phyloP scores from a whole-genome alignment of 2,329 filamentous ascomycete genomes.

The Colletotrichum cereale region DNA sequence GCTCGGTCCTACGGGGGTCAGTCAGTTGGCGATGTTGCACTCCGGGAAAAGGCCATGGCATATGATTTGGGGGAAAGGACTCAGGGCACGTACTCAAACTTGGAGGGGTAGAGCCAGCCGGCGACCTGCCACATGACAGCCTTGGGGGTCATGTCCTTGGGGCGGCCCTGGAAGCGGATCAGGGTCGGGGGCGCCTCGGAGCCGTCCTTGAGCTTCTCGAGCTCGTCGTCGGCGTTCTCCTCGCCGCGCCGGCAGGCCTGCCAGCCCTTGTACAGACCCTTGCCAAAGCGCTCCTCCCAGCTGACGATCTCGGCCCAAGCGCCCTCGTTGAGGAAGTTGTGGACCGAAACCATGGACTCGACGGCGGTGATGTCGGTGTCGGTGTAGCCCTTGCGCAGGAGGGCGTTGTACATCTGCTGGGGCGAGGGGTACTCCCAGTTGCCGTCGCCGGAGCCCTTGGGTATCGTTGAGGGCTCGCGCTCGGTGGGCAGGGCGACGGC shows the following conservation, averaged over 20 bases:
- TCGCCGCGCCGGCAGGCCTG: slow-evolving; percentile 81
- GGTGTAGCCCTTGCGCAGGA: slow-evolving; percentile 94
- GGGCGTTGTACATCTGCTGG: slow-evolving; percentile 99
- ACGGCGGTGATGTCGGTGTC: slow-evolving; percentile 95
- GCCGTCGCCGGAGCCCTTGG: slow-evolving; percentile 80
- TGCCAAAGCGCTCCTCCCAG: slow-evolving; percentile 89
- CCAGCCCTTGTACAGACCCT: slow-evolving; percentile 80
- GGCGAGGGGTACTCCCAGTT: slow-evolving; percentile 99
- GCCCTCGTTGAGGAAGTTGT: slow-evolving; percentile 98
- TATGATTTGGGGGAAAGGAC: too few species aligned
- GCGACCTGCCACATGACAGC: slow-evolving; percentile 85
- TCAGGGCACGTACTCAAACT: slow-evolving; percentile 73
- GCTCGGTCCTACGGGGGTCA: slow-evolving; percentile 70
- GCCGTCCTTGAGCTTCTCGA: slow-evolving; percentile 65
- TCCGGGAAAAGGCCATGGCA: background rate
- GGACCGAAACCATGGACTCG: slow-evolving; percentile 96
- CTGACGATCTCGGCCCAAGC: slow-evolving; percentile 95
- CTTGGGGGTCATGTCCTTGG: slow-evolving; percentile 92
- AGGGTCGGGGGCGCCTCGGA: slow-evolving; percentile 76
- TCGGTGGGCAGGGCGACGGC: slow-evolving; percentile 79
- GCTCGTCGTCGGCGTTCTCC: slow-evolving; percentile 64
- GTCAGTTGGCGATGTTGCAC: background rate
- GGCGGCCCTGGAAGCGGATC: slow-evolving; percentile 88
- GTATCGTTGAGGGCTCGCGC: slow-evolving; percentile 90
- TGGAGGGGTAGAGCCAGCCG: slow-evolving; percentile 81